A percentile compares a stretch with the other conserved stretches of the same genome.
These are phyloP conservation scores for Carex littledalei DNA, from an alignment of 176 grass and related monocot species.

Conservation along the genomic window DNA sequence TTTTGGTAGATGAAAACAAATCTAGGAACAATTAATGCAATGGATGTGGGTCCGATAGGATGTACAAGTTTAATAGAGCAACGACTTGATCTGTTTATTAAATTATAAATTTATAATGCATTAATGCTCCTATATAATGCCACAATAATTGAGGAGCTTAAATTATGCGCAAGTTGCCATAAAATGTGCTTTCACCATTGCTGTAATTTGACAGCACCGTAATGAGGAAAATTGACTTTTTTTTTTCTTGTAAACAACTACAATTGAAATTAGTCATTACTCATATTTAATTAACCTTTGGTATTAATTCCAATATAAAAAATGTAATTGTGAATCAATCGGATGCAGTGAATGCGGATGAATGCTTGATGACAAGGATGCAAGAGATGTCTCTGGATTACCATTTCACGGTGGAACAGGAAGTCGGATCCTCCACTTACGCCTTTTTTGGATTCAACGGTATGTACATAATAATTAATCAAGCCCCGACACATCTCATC, in stretches of 20 bases:
- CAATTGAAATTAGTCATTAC: background rate
- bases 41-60: background rate
- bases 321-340: background rate
- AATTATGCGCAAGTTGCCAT: background rate
- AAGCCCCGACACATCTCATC: background rate
- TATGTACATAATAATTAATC: background rate
- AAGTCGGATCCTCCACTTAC: slow-evolving; percentile 48
- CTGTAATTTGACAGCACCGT: background rate
- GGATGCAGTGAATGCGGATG: slow-evolving; percentile 54
- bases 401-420: slow-evolving; percentile 72
- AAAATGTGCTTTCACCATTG: background rate
- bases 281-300: background rate
- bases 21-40: slow-evolving; percentile 8
- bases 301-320: background rate
- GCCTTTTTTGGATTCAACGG: slow-evolving; percentile 77
- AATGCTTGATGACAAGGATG: slow-evolving; percentile 79
- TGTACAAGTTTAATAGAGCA: background rate
- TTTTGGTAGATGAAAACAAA: background rate
- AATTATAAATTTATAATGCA: background rate
- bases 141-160: background rate
- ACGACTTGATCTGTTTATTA: background rate
- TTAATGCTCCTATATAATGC: background rate
- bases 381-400: slow-evolving; percentile 86
- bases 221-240: background rate
- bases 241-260: background rate